Evolutionary conservation across 2,329 filamentous ascomycete genomes (phyloP).

Genomic region (Akanthomyces lecanii): DNA sequence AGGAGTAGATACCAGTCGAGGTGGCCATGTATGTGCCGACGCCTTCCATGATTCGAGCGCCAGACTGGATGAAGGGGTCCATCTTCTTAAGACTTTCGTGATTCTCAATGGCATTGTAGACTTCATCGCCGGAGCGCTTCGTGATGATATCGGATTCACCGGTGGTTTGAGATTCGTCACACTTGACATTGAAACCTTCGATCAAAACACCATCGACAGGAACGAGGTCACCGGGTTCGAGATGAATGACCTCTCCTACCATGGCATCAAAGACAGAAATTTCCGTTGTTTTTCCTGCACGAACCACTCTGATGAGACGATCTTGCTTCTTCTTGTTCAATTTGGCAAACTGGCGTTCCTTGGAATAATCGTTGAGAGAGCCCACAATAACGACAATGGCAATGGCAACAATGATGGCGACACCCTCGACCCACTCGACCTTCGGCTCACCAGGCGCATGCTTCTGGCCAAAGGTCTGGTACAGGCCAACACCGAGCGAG

Average conservation of each 20-base stretch:
- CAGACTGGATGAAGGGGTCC: slow-evolving; percentile 83
- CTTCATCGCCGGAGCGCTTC: slow-evolving; percentile 64
- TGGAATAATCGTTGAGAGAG: slow-evolving; percentile 75
- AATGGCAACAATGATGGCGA: slow-evolving; percentile 78
- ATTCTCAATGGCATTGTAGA: slow-evolving; percentile 64
- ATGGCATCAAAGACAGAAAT: slow-evolving; percentile 66
- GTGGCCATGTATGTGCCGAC: slow-evolving; percentile 72
- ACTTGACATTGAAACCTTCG: slow-evolving; percentile 69
- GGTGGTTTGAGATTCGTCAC: slow-evolving; percentile 74
- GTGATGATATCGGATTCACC: slow-evolving; percentile 73
- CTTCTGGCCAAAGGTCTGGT: slow-evolving; percentile 63
- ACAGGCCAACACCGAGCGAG: slow-evolving; percentile 69
- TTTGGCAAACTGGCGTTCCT: slow-evolving; percentile 74
- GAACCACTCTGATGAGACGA: slow-evolving; percentile 65
- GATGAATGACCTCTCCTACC: slow-evolving; percentile 64
- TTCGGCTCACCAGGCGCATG: slow-evolving; percentile 48
- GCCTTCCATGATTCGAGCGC: slow-evolving; percentile 71
- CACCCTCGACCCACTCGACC: slow-evolving; percentile 77
- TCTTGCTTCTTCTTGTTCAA: slow-evolving; percentile 77
- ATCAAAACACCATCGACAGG: slow-evolving; percentile 72
- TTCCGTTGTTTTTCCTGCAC: slow-evolving; percentile 66
- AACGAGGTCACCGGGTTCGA: slow-evolving; percentile 72
- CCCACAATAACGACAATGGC: slow-evolving; percentile 72
- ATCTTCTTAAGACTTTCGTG: slow-evolving; percentile 64
- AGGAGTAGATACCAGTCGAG: slow-evolving; percentile 68